Evolutionary conservation across 495 filamentous ascomycete genomes (phyloP), one percentile per base, ranked within the genome.

Genomic region (Penicillium dipodomyicola): DNA sequence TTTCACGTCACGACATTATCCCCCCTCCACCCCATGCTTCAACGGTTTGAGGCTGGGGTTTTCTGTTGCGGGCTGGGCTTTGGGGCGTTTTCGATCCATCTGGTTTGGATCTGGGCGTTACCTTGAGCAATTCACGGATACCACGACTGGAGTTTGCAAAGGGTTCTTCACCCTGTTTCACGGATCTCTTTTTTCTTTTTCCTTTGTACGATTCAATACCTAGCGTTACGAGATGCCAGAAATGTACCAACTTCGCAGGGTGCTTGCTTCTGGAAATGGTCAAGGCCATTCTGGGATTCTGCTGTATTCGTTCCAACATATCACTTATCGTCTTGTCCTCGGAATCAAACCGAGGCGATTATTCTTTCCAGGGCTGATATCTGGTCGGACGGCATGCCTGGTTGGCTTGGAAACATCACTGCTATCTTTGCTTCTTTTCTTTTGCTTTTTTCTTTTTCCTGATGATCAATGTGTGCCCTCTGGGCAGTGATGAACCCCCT

Each of bases 1-100:
- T 64, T 53, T 52, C 56, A 52, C 57, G 60, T 66, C 44, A 67
- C 57, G 66, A 65, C 56, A 43, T 65, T 64, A 39, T 59, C 68
- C 55, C 15, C 52, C 63, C 60, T 67, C 58, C 62, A 56, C 63
- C 61, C n/a, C 35, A 47, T 41, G 55, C 61, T 62, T 64, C 58
- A 56, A 47, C 23, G 59, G 59, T 62, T 62, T 56, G 61, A 70
- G 58, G 62, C 60, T 51, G 58, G 61, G 61, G 42, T 51, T 65
- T 60, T 60, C 58, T 57, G 20, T 56, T 60, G 57, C 43, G 55
- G 59, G 47, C 35, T 48, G 51, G 46, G 22, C 48, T 29, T 42
- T 56, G 44, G 41, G 41, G 20, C 20, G 30, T 37, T 61, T 64
- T 63, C 57, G 60, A 61, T 64, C 49, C 57, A 37, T 29, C 11